Percentiles rank a stretch among this genome's conserved stretches.
These are phyloP conservation scores for Ambispora gerdemannii DNA, from an alignment of 192 early-diverging fungal genomes.

Conservation along the genomic window DNA sequence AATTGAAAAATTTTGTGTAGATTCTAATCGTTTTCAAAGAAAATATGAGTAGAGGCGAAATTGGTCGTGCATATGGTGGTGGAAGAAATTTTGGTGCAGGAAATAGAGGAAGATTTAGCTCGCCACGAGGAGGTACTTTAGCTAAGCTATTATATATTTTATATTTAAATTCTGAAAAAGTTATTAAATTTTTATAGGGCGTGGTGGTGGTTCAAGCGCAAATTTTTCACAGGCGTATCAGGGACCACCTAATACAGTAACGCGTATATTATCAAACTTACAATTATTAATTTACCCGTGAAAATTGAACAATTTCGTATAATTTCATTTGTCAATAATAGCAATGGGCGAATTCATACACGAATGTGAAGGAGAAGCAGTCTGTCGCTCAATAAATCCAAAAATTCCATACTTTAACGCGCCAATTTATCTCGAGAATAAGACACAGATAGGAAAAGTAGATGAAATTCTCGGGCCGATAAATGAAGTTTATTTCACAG, in stretches of 20 bases:
- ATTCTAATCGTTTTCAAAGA: too few species aligned
- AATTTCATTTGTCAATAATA: constrained; percentile 27
- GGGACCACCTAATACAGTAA: not conserved
- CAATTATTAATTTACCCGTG: not conserved
- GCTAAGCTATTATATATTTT: not conserved
- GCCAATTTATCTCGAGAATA: constrained; percentile 96
- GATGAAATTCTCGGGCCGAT: constrained; percentile 98
- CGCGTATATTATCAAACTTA: not conserved
- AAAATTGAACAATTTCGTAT: not conserved
- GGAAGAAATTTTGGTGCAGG: not conserved
- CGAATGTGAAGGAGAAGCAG: constrained; percentile 96
- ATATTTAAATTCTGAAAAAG: not conserved
- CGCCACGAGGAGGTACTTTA: not conserved
- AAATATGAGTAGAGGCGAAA: too few species aligned
- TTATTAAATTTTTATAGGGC: not conserved
- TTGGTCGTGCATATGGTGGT: not conserved
- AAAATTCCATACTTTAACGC: constrained; percentile 99
- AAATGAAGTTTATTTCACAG: constrained; percentile 97
- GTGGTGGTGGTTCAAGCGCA: not conserved
- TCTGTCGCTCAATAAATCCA: constrained; percentile 82
- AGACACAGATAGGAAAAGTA: constrained; percentile 98
- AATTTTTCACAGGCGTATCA: not conserved
- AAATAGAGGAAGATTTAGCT: not conserved
- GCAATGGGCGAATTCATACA: constrained; percentile 91
- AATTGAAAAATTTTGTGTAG: too few species aligned